phyloP scores from a whole-genome alignment of 345 rosid genomes.

The Citropsis articulata region DNA sequence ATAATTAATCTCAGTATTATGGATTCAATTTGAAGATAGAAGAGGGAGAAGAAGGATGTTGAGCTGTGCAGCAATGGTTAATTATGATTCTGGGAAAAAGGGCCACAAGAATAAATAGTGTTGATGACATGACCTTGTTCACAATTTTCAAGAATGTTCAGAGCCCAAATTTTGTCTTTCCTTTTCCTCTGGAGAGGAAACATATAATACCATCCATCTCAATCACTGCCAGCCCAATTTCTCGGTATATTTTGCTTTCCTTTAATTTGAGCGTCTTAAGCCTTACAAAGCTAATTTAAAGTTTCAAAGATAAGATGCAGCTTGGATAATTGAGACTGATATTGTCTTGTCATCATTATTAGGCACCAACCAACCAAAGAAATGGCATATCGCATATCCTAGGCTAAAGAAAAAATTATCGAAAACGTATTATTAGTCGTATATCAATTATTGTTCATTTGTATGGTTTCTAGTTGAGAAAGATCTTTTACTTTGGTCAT shows the following conservation, averaged over 20 bases:
- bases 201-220: slow-evolving; percentile 18
- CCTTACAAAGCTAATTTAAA: slow-evolving; percentile 13
- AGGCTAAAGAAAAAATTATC: background rate
- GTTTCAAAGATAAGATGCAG: slow-evolving; percentile 16
- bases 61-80: background rate
- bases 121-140: slow-evolving; percentile 40
- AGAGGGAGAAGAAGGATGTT: background rate
- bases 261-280: slow-evolving; percentile 5
- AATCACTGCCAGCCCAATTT: slow-evolving; percentile 36
- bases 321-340: background rate
- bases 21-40: background rate
- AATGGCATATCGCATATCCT: background rate
- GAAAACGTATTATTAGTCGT: background rate
- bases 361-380: background rate
- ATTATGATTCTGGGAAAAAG: slow-evolving; percentile 14
- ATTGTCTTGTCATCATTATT: background rate
- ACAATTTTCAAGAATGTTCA: slow-evolving; percentile 46
- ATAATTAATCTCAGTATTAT: background rate
- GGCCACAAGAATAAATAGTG: slow-evolving; percentile 60
- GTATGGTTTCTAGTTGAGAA: background rate
- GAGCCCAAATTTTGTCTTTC: slow-evolving; percentile 11
- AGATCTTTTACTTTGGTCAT: background rate
- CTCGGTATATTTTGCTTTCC: background rate
- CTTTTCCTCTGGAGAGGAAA: slow-evolving; percentile 20
- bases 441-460: background rate